Base-by-base conservation (phyloP, 2,329 filamentous ascomycete species). In the Pestalotiopsis sp. region DNA sequence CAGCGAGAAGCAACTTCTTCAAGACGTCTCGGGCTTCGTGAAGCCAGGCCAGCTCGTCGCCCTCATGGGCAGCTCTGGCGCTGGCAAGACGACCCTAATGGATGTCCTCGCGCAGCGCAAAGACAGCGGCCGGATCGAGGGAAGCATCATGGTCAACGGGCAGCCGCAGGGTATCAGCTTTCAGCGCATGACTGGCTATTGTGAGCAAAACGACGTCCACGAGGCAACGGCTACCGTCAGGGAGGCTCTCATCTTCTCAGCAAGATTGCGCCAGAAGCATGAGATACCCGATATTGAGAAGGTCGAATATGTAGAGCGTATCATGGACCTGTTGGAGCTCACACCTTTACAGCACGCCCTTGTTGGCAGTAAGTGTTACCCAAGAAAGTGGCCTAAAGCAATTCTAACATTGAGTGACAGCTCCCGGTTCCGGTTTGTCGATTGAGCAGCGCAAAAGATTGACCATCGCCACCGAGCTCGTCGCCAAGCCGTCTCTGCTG, bases 391-490 rank as follows among this genome's bases (percentile, higher is more conserved):
- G 3, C 9, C 7, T 35, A 1, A 14, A n/a, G 9, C n/a, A 11
- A 20, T 2, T 5, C 60, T 63, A 3, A 63, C 20, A 9, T 5
- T 44, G 2, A 2, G 20, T 7, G 3, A n/a, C 87, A 66, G 24
- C 65, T 40, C 66, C 71, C 38, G 84, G 85, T 2, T 80, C 81
- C 44, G 79, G 82, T 2, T 79, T 86, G 22, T 84, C 80, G 5
- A 82, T 85, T 9, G 85, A 85, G 17, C 83, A 87, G 71, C 75
- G 83, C 3, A 92, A 92, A 80, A 84, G 90, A 38, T 80, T 92
- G 1, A 92, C 90, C 0, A 91, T 92, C 48, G 91, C 88, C 61
- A 90, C 92, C 0, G 90, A 93, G 71, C 78, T 93, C 4, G 90
- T 89, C 17, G 89, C 90, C 1, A 91, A 90, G 73, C 90, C 90